Percentiles rank a stretch among this genome's conserved stretches.
phyloP scores from a whole-genome alignment of 2,329 filamentous ascomycete genomes.

The Epichloe hybrida region DNA sequence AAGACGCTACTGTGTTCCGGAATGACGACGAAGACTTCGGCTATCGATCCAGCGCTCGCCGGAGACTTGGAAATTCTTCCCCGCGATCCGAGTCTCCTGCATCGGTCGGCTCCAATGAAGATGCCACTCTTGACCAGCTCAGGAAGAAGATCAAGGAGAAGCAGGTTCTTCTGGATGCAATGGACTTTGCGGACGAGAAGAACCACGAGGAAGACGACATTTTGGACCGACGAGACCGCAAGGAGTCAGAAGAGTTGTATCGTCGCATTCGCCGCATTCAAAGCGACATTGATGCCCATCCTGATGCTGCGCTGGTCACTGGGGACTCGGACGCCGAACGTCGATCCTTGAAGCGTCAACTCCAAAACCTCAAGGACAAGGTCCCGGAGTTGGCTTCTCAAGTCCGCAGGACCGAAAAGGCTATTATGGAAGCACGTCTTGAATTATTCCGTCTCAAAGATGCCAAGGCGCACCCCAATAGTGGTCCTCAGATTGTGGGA shows the following conservation, averaged over 20 bases:
- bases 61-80: constrained; percentile 66
- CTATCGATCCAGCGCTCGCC: constrained; percentile 86
- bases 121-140: constrained; percentile 74
- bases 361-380: constrained; percentile 79
- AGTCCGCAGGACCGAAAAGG: constrained; percentile 79
- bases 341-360: constrained; percentile 71
- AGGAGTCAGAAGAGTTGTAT: constrained; percentile 88
- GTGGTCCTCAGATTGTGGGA: constrained; percentile 69
- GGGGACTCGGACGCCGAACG: constrained; percentile 81
- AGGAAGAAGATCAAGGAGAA: constrained; percentile 89
- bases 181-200: constrained; percentile 91
- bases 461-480: constrained; percentile 78
- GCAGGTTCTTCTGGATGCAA: constrained; percentile 84
- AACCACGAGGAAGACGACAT: constrained; percentile 82
- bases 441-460: constrained; percentile 91
- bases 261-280: constrained; percentile 82
- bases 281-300: constrained; percentile 87
- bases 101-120: constrained; percentile 60
- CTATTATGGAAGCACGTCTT: constrained; percentile 79
- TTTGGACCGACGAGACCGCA: constrained; percentile 77
- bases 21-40: constrained; percentile 90
- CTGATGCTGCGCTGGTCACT: constrained; percentile 54
- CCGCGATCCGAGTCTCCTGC: constrained; percentile 68
- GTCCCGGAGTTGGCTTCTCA: constrained; percentile 86
- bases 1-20: constrained; percentile 92